These are phyloP conservation scores for Agaricus subrufescens DNA, from an alignment of 768 basidiomycete species.

Conservation along the genomic window DNA sequence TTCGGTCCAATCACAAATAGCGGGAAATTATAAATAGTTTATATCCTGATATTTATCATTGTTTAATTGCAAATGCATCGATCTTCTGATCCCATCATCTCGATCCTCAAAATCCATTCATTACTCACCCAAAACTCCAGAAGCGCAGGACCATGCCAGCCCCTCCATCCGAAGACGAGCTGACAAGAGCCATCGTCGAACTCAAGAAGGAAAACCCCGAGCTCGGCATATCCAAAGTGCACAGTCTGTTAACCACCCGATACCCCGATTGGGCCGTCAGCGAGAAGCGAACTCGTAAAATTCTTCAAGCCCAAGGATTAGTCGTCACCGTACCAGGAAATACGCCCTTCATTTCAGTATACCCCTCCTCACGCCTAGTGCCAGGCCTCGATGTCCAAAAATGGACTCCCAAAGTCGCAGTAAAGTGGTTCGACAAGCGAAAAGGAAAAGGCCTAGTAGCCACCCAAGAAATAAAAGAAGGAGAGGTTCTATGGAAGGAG, in stretches of 20 bases:
- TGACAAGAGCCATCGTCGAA: slow-evolving; percentile 47
- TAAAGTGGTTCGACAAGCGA: slow-evolving; percentile 59
- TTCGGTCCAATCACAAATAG: neutral
- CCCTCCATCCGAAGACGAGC: slow-evolving; percentile 59
- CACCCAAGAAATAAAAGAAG: slow-evolving; percentile 56
- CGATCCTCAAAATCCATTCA: neutral
- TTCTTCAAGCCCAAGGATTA: slow-evolving; percentile 58
- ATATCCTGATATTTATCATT: neutral
- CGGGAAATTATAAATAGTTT: too few relatives aligned
- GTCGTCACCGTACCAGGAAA: slow-evolving; percentile 23
- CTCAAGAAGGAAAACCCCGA: slow-evolving; percentile 56
- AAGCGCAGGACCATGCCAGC: slow-evolving; percentile 13
- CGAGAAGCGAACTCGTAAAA: slow-evolving; percentile 76
- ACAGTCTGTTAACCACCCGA: slow-evolving; percentile 50
- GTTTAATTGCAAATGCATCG: neutral
- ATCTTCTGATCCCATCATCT: neutral
- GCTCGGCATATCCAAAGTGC: slow-evolving; percentile 70
- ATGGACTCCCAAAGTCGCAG: slow-evolving; percentile 62
- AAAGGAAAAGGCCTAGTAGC: slow-evolving; percentile 88
- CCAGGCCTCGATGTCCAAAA: slow-evolving; percentile 54
- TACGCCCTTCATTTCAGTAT: slow-evolving; percentile 23
- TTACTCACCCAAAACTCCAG: neutral
- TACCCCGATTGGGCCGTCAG: slow-evolving; percentile 75
- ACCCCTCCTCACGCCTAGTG: slow-evolving; percentile 63
- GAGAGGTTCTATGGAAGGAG: slow-evolving; percentile 81